Evolutionary conservation across 768 basidiomycete species (phyloP).

Genomic region (Pleurotus tuber-regium): DNA sequence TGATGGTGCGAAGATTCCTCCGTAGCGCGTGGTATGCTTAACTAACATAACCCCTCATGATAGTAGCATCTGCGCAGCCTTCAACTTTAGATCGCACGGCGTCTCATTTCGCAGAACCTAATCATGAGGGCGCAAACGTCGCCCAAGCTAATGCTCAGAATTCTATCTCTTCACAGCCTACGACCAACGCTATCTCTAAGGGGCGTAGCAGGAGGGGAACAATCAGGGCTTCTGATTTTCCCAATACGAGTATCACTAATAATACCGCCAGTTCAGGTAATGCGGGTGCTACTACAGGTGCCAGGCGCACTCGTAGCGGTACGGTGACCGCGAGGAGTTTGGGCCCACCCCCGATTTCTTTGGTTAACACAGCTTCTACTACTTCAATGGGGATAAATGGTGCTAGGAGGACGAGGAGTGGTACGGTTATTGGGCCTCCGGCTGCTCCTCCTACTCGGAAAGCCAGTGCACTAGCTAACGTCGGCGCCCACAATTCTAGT

Average conservation of each 20-base stretch:
- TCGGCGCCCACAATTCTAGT: background rate
- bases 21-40: no score
- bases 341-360: background rate
- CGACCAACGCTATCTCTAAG: background rate
- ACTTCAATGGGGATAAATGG: background rate
- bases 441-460: background rate
- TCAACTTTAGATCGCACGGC: no score
- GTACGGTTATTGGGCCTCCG: constrained; percentile 1
- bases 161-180: no score
- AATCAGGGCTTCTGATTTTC: constrained; percentile 6
- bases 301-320: background rate
- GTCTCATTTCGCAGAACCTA: no score
- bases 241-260: background rate
- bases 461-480: background rate
- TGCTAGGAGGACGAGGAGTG: constrained; percentile 6
- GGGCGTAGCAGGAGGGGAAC: constrained; percentile 4
- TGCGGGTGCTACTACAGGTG: background rate
- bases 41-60: no score
- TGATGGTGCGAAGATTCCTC: no score
- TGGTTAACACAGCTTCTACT: background rate
- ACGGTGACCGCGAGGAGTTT: constrained; percentile 2
- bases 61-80: no score
- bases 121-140: no score
- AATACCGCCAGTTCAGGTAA: background rate
- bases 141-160: no score